Evolutionary conservation across 805 yeast species (phyloP).

Genomic region (Wickerhamomyces alni): DNA sequence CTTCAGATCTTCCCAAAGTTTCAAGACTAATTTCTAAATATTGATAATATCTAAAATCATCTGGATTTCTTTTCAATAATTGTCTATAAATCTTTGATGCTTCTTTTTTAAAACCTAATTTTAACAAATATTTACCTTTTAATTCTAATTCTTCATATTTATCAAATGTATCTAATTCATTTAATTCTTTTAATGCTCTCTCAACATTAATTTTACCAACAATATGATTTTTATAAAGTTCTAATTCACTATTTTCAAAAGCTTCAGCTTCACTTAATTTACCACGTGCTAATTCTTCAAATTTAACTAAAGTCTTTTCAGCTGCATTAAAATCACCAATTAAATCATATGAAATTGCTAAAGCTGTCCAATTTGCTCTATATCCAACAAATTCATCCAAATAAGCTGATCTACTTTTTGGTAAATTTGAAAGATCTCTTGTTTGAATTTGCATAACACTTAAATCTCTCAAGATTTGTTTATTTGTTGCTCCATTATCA

Average conservation of each 20-base stretch:
- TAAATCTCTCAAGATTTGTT: constrained; percentile 75
- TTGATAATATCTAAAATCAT: constrained; percentile 58
- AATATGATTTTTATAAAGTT: constrained; percentile 64
- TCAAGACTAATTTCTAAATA: constrained; percentile 62
- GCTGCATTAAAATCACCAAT: constrained; percentile 63
- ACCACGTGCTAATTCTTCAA: constrained; percentile 69
- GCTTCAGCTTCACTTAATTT: constrained; percentile 60
- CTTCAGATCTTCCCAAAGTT: constrained; percentile 37
- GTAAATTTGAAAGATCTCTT: constrained; percentile 62
- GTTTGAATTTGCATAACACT: constrained; percentile 73
- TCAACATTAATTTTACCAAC: constrained; percentile 47
- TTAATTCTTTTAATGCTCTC: constrained; percentile 52
- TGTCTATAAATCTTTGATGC: constrained; percentile 65
- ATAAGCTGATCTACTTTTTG: constrained; percentile 57
- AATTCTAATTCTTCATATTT: constrained; percentile 56
- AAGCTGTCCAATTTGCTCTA: constrained; percentile 85
- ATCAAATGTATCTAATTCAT: constrained; percentile 49
- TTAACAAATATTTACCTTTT: constrained; percentile 56
- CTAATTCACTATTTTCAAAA: constrained; percentile 77
- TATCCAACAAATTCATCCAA: constrained; percentile 74
- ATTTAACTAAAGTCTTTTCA: constrained; percentile 62
- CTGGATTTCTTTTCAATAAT: constrained; percentile 82
- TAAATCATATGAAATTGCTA: constrained; percentile 81
- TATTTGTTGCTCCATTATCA: constrained; percentile 73
- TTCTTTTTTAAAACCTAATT: constrained; percentile 50